Base-by-base conservation (phyloP, 1,284 basidiomycete species). In the Hortiboletus rubellus region DNA sequence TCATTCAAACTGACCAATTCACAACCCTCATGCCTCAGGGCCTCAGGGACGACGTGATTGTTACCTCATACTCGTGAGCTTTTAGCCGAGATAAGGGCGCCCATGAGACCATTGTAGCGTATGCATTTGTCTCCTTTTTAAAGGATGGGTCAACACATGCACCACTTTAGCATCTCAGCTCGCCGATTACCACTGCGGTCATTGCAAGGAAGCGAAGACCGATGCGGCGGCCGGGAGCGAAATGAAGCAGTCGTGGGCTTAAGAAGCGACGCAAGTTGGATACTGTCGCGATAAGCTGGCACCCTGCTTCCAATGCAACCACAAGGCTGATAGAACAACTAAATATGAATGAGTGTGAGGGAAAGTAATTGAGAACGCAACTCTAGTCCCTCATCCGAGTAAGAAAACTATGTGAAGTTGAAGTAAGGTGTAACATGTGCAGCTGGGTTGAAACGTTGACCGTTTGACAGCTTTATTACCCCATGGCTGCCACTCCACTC, bases 21-120 rank as follows among this genome's bases (percentile, higher is more conserved):
- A 18, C 11, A 44, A 38, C 37, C 43, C 40, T 46, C 40, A 44
- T 50, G 55, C 37, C 44, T 46, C 56, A 57, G 22, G 61, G 15
- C 15, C 15, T 36, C 34, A 36, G 36, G 52, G 63, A 46, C 46
- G 46, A 24, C 11, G 14, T 36, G 60, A 53, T 40, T 10, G 38
- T 22, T 22, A 22, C 49, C 22, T 58, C 37, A 30, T 34, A 27
- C 36, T 15, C 17, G n/a, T 18, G 24, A 30, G 50, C 12, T 46
- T 40, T 24, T 36, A 57, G 3, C 47, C 44, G 34, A 60, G 57
- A 63, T 63, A 65, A 60, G 44, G 40, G 17, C 22, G 38, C 18
- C 1, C 50, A n/a, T 31, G 37, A 27, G 37, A 52, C 4, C 11
- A 30, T 30, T 52, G 5, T 27, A 27, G 7, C 7, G 30, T 15